Base-by-base conservation (phyloP, 208 protist species). In the Crithidia sp. region DNA sequence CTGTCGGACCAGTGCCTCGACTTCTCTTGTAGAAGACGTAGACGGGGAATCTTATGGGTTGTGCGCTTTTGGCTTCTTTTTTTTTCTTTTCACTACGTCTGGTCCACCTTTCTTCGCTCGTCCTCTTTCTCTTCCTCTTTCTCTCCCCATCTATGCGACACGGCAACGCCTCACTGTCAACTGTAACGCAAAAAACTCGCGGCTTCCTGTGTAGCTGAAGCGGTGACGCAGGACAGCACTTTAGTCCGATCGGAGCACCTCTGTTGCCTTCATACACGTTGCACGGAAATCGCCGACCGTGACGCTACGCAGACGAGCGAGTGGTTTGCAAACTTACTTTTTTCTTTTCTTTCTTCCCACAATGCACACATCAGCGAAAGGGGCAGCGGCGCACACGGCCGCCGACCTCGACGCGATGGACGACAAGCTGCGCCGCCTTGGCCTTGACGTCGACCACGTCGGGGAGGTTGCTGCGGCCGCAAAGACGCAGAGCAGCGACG, bases 401-500 rank as follows among this genome's bases (percentile, higher is more conserved):
- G 65, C 74, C 0, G 86, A 74, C 14, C 65, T 96, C 37, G 82
- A 88, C 69, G 74, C 59, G 4, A 92, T 96, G 88, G 91, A 96
- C 54, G 86, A 94, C 45, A 94, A 90, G 55, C 79, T 96, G 56
- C 81, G 85, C 7, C 87, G 83, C 19, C 68, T 94, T 4, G 91
- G 91, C 7, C 73, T 96, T 4, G 61, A 74, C 50, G 67, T 79
- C 1, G 74, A 77, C 17, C 64, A 79, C 50, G 78, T 78, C 10
- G 43, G 55, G 13, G 52, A 59, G 37, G 62, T 67, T 45, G 53
- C 41, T 7, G 6, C 7, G 13, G 12, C 14, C 3, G 36, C n/a
- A 16, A 41, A 66, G 37, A 40, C 5, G 6, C 61, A 70, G 36
- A 66, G 66, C 54, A 69, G 74, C 14, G 64, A 83, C 54, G 76